Base-by-base conservation (phyloP, 129 eudicot genomes). In the Helianthus tuberosus region DNA sequence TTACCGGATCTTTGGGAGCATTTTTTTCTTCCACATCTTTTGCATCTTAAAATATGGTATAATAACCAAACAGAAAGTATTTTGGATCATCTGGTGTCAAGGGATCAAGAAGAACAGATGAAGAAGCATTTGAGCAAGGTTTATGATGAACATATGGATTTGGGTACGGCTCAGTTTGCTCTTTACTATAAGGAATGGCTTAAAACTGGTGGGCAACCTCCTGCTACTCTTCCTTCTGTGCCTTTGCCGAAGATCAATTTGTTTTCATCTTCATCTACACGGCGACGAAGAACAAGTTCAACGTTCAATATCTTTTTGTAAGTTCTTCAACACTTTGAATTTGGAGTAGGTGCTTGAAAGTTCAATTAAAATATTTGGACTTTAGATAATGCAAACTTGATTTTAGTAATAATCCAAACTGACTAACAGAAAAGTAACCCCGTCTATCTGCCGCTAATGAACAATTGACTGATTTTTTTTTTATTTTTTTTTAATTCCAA, bases 1-100 rank as follows among this genome's bases (percentile, higher is more conserved):
- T 66, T 90, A 41, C 89, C 93, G 11, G 96, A 90, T 13, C 84
- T 90, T 80, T 90, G 96, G 96, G 91, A 88, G 27, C 96, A 90
- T 79, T 81, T 90, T 66, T 90, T 90, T 77, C 88, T 90, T 35
- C 96, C 96, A 8, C 93, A 90, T 67, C 89, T 90, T 3, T 87
- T 90, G 15, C 96, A 90, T 73, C 54, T 90, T 51, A 88, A 88
- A 83, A 81, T 87, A 70, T 90, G 96, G 96, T 84, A 79, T 61
- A 68, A 62, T 5, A 76, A 75, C 36, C 84, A 84, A 74, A 20
- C 72, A 53, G 96, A 85, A 35, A 73, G 51, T 11, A 25, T 87
- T 36, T 75, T 77, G 3, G 72, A 67, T 44, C 80, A 78, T 23
- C 59, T 47, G 1, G 75, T 52, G 1, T 77, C 55, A 15, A 47